Base-by-base conservation (phyloP, 1,284 basidiomycete species). In the Trichosporon faecale region DNA sequence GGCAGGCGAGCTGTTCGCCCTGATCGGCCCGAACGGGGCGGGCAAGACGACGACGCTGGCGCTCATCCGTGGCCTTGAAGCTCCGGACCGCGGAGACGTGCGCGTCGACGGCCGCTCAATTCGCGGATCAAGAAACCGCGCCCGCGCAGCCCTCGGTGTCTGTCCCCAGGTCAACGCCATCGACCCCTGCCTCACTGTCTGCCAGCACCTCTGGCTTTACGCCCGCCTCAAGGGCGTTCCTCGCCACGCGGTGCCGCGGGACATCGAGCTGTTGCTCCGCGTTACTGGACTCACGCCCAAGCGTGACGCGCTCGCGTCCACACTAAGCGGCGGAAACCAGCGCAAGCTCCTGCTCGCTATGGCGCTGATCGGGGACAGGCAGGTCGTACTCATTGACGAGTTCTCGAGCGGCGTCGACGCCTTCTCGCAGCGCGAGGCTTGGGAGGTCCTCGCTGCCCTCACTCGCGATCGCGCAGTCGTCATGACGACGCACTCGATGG, bases 111-210 rank as follows among this genome's bases (percentile, higher is more conserved):
- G 87, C 0, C 84, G 86, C 33, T 92, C 91, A 0, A 88, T 91
- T 44, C 83, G 90, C 23, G 83, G 85, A 29, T 85, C 88, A 68
- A 87, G 90, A 0, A 87, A 87, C 40, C 84, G 81, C 3, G 90
- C 91, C 33, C 73, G 76, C 44, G 65, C 68, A 6, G 68, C 73
- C 25, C 86, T 93, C 7, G 91, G 91, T 1, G 90, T 93, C 52
- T 92, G 91, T 77, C 91, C 91, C 0, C 91, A 93, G 74, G 91
- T 92, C 82, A 91, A 91, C 4, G 91, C 91, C 0, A 91, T 93
- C 69, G 92, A 93, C 73, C 85, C 88, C 5, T 88, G 91, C 73
- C 82, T 93, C 64, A 92, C 90, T 2, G 91, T 92, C 16, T 85
- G 88, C 31, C 89, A 94, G 78, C 91, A 94, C 76, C 83, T 93